Evolutionary conservation across 805 yeast species (phyloP).

Genomic region (Cyberlindnera japonica): DNA sequence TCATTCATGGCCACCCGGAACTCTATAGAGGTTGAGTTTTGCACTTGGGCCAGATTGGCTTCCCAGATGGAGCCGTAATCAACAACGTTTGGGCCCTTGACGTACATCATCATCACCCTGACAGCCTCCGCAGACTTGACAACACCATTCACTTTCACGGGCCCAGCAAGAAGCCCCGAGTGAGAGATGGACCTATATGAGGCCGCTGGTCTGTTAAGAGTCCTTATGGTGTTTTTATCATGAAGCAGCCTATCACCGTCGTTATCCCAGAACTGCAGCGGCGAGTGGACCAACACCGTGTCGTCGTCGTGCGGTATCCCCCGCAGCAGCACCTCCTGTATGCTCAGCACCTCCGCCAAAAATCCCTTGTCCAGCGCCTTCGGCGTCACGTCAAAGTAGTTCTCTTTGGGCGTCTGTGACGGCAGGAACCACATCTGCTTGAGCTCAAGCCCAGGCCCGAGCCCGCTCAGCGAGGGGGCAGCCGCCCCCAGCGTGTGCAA

Average conservation of each 20-base stretch:
- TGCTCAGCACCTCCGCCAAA: constrained; percentile 31
- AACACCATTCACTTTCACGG: constrained; percentile 41
- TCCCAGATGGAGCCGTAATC: constrained; percentile 30
- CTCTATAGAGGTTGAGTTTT: constrained; percentile 3
- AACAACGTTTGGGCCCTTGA: constrained; percentile 8
- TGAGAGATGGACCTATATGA: constrained; percentile 7
- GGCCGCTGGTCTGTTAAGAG: constrained; percentile 33
- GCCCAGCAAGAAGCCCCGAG: constrained; percentile 35
- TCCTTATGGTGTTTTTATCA: constrained; percentile 36
- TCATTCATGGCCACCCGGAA: constrained; percentile 4
- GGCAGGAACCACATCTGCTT: constrained; percentile 25
- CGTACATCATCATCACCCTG: constrained; percentile 33
- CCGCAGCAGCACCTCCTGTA: constrained; percentile 32
- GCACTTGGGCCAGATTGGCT: constrained; percentile 27
- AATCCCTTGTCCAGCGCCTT: constrained; percentile 36
- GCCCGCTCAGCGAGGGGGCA: not conserved
- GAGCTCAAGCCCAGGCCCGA: constrained; percentile 22
- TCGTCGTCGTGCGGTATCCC: constrained; percentile 17
- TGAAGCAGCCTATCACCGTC: constrained; percentile 23
- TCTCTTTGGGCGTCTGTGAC: constrained; percentile 4
- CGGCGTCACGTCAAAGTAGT: constrained; percentile 6
- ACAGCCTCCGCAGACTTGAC: constrained; percentile 39
- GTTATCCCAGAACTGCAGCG: constrained; percentile 43
- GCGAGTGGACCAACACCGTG: constrained; percentile 32
- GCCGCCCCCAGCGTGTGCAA: constrained; percentile 5